Percentiles rank a stretch among this genome's conserved stretches.
Conservation (phyloP, 2,329 filamentous ascomycete species). For the Ascocoryne sarcoides region DNA sequence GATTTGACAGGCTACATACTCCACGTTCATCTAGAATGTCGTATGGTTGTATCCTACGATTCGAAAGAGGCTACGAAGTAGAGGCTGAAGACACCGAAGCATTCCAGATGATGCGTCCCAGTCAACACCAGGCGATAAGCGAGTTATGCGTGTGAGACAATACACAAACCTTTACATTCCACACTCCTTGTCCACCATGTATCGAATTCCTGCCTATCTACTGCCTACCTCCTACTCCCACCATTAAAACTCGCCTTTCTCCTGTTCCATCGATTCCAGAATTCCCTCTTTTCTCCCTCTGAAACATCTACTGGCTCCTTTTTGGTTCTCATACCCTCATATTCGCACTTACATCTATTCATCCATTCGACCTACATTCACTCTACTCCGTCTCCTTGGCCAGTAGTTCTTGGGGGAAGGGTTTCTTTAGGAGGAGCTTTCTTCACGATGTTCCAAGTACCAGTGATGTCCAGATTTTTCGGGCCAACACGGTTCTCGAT, state of each 20-base stretch:
- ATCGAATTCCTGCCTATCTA: not conserved
- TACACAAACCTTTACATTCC: not conserved
- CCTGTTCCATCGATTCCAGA: not conserved
- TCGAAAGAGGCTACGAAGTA: no score
- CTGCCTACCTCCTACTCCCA: not conserved
- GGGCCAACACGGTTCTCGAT: no score
- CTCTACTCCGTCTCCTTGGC: no score
- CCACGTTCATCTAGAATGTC: not conserved
- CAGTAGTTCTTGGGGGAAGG: no score
- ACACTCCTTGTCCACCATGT: not conserved
- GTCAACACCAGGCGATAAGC: not conserved
- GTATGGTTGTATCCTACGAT: no score
- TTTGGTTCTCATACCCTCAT: not conserved
- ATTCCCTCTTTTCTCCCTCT: not conserved
- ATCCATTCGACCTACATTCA: not conserved
- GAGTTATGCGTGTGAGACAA: not conserved
- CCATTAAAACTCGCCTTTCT: not conserved
- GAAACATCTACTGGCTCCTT: not conserved
- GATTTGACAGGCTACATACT: not conserved
- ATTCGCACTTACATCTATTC: not conserved
- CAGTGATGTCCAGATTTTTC: no score
- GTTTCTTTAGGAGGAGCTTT: no score
- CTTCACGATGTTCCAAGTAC: no score
- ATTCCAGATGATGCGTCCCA: not conserved
- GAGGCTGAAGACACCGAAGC: not conserved